phyloP scores from a whole-genome alignment of 352 stramenopile species.

The Phytophthora ohioensis region DNA sequence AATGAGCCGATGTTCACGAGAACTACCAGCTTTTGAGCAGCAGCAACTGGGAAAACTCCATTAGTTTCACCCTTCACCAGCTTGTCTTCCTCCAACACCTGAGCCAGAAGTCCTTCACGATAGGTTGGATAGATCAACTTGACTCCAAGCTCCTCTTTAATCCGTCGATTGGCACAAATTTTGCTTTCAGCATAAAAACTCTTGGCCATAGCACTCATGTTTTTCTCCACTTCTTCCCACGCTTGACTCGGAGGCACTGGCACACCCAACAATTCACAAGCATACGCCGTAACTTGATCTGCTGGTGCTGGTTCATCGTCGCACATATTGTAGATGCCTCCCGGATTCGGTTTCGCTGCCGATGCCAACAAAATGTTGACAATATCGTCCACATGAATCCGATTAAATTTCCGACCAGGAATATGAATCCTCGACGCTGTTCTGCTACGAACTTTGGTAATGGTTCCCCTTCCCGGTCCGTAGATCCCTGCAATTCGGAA shows the following conservation, averaged over 20 bases:
- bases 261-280: constrained; percentile 74
- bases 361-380: constrained; percentile 80
- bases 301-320: constrained; percentile 89
- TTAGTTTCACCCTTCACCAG: constrained; percentile 4
- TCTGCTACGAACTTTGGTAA: constrained; percentile 82
- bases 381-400: constrained; percentile 93
- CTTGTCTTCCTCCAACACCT: constrained; percentile 79
- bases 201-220: constrained; percentile 90
- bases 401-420: constrained; percentile 84
- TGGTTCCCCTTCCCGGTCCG: constrained; percentile 81
- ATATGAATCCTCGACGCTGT: constrained; percentile 76
- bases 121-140: constrained; percentile 81
- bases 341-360: constrained; percentile 61
- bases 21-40: constrained; percentile 48
- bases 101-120: constrained; percentile 79
- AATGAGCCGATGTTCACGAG: constrained; percentile 84
- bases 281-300: constrained; percentile 82
- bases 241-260: constrained; percentile 55
- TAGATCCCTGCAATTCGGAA: constrained; percentile 95
- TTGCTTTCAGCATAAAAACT: constrained; percentile 91
- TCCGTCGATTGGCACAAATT: constrained; percentile 71
- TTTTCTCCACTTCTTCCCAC: constrained; percentile 77
- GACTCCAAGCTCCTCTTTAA: constrained; percentile 84
- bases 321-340: constrained; percentile 90
- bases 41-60: constrained; percentile 1